phyloP scores from a whole-genome alignment of 2,329 filamentous ascomycete species.

The Sordariomycetes sp. region DNA sequence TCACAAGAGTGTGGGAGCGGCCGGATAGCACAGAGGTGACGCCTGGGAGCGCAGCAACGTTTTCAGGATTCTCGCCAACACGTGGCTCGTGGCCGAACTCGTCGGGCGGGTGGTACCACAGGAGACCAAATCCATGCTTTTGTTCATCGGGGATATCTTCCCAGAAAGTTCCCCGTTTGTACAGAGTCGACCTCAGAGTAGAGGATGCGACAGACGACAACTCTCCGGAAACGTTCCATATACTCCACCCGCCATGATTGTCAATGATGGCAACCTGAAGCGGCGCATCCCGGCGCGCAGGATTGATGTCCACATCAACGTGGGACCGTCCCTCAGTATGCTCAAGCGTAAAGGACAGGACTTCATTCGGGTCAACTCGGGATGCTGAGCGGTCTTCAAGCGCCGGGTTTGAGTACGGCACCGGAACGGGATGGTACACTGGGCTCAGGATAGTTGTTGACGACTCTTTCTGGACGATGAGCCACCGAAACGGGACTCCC shows the following conservation, averaged over 20 bases:
- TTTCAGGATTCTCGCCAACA: background rate
- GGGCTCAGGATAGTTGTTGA: conserved; percentile 39
- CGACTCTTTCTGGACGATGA: conserved; percentile 38
- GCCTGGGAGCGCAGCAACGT: background rate
- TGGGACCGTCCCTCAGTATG: conserved; percentile 42
- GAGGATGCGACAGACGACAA: background rate
- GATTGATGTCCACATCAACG: conserved; percentile 52
- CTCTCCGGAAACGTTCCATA: conserved; percentile 36
- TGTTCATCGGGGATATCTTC: background rate
- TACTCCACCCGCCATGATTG: conserved; percentile 48
- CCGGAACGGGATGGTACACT: conserved; percentile 26
- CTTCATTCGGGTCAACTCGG: conserved; percentile 38
- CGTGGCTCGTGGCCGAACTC: background rate
- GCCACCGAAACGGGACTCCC: conserved; percentile 29
- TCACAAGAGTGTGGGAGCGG: conserved; percentile 4
- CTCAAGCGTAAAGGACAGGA: conserved; percentile 35
- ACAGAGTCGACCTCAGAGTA: background rate
- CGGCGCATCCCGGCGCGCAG: conserved; percentile 28
- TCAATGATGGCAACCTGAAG: conserved; percentile 56
- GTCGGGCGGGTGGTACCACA: conserved; percentile 1
- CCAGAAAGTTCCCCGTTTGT: background rate
- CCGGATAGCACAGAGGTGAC: background rate
- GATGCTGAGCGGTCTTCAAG: conserved; percentile 22
- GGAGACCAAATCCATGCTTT: background rate
- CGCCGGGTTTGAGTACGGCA: conserved; percentile 9